These are phyloP conservation scores for Plantago rigida DNA, from an alignment of 305 asterid species.

Conservation along the genomic window DNA sequence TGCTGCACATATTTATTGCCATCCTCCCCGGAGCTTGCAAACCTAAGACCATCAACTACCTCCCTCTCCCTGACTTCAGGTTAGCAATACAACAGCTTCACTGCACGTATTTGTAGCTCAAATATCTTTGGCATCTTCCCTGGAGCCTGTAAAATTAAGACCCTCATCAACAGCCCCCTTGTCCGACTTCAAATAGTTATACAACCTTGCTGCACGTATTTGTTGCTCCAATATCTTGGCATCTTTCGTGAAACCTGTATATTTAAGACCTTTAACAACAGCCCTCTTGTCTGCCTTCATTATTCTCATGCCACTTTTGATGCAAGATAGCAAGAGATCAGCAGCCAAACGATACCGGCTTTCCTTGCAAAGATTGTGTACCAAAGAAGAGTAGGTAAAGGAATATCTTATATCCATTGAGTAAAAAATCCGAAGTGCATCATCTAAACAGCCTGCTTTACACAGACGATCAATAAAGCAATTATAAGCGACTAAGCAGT, in stretches of 20 bases:
- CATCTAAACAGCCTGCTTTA: conserved; percentile 53
- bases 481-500: conserved; percentile 64
- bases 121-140: too few relatives aligned
- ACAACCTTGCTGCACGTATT: conserved; percentile 22
- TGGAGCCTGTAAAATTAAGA: too few relatives aligned
- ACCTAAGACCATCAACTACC: too few relatives aligned
- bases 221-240: conserved; percentile 35
- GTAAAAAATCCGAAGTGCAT: conserved; percentile 53
- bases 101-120: too few relatives aligned
- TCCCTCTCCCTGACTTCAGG: too few relatives aligned
- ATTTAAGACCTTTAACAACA: conserved; percentile 47
- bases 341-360: conserved; percentile 59
- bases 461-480: conserved; percentile 63
- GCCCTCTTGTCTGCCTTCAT: conserved; percentile 51
- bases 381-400: conserved; percentile 66
- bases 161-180: too few relatives aligned
- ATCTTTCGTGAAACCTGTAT: conserved; percentile 33
- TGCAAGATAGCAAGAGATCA: conserved; percentile 50
- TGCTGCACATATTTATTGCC: too few relatives aligned
- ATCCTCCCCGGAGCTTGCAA: too few relatives aligned
- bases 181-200: too few relatives aligned
- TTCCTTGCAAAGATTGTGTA: conserved; percentile 67
- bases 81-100: too few relatives aligned
- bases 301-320: conserved; percentile 45
- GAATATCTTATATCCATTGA: conserved; percentile 57